A percentile compares a stretch with the other conserved stretches of the same genome.
These are phyloP conservation scores for Neopestalotiopsis sp. DNA, from an alignment of 2,329 filamentous ascomycete species.

Conservation along the genomic window DNA sequence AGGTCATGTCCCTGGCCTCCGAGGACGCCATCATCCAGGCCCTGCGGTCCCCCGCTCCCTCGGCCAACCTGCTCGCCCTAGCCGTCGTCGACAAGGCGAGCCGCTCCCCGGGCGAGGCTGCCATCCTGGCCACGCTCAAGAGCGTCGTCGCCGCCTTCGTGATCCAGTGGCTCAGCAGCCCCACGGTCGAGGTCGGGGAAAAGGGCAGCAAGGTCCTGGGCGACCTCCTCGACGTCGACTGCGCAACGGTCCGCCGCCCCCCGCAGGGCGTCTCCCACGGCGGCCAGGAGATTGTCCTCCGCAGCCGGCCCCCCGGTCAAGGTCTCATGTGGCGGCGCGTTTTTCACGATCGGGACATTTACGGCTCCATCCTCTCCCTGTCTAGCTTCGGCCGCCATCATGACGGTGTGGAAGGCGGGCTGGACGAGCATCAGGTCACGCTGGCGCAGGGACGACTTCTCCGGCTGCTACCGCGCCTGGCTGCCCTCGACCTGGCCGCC, in stretches of 20 bases:
- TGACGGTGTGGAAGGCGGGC: conserved; percentile 27
- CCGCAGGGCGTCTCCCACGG: conserved; percentile 35
- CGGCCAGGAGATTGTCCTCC: conserved; percentile 43
- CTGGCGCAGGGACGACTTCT: conserved; percentile 60
- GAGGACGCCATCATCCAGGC: conserved; percentile 57
- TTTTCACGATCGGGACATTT: conserved; percentile 50
- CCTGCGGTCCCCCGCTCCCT: conserved; percentile 58
- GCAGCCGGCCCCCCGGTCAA: conserved; percentile 49
- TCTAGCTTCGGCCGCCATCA: conserved; percentile 38
- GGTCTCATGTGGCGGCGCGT: conserved; percentile 60
- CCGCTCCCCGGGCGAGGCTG: conserved; percentile 51
- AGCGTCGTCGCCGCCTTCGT: conserved; percentile 55
- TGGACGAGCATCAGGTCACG: conserved; percentile 45
- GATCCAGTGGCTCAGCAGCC: conserved; percentile 57
- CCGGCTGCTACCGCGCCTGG: conserved; percentile 56
- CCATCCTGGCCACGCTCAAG: conserved; percentile 56
- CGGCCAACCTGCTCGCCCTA: conserved; percentile 64
- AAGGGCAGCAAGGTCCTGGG: conserved; percentile 55
- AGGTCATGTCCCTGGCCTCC: conserved; percentile 57
- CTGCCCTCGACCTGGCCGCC: conserved; percentile 50
- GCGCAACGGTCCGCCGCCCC: conserved; percentile 40
- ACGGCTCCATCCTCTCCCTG: conserved; percentile 51
- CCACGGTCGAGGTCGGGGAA: conserved; percentile 62
- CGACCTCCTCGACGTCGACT: conserved; percentile 62
- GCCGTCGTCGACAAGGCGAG: conserved; percentile 62